phyloP scores from a whole-genome alignment of 192 early-diverging fungal genomes.

The Linnemannia schmuckeri region DNA sequence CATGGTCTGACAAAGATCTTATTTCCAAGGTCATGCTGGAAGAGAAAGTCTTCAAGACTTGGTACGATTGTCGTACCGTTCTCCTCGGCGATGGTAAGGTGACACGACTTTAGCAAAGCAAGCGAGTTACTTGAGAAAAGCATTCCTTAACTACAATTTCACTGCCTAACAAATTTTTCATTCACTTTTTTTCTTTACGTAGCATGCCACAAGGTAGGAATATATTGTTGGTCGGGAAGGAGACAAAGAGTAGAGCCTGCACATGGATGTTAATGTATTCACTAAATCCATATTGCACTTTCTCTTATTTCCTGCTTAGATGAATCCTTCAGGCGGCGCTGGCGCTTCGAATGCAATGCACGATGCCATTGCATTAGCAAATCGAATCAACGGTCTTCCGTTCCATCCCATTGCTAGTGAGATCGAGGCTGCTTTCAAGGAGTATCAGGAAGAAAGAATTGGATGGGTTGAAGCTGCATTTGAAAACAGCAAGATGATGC shows the following conservation, averaged over 20 bases:
- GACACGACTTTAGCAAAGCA: background rate
- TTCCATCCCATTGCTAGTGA: background rate
- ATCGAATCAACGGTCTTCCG: slow-evolving; percentile 10
- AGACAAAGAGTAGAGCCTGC: slow-evolving; percentile 88
- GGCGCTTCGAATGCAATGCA: slow-evolving; percentile 24
- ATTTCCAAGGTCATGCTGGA: too few relatives aligned
- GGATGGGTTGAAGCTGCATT: background rate
- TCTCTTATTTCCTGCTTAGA: background rate
- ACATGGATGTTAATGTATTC: background rate
- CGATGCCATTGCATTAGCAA: slow-evolving; percentile 26
- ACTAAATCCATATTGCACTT: background rate
- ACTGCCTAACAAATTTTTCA: slow-evolving; percentile 64
- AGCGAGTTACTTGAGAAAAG: background rate
- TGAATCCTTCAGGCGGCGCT: background rate
- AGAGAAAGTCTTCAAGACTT: too few relatives aligned
- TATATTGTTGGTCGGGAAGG: background rate
- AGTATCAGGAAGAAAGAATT: slow-evolving; percentile 16
- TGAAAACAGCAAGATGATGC: background rate
- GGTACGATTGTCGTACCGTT: slow-evolving; percentile 12
- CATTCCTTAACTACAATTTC: slow-evolving; percentile 77
- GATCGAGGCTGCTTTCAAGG: slow-evolving; percentile 7
- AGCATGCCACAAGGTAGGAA: background rate
- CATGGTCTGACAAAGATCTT: slow-evolving; percentile 28
- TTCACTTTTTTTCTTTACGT: background rate
- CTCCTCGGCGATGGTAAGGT: slow-evolving; percentile 35